These are phyloP conservation scores for Penicillium olsonii DNA, from an alignment of 2,329 filamentous ascomycete species.

Conservation along the genomic window DNA sequence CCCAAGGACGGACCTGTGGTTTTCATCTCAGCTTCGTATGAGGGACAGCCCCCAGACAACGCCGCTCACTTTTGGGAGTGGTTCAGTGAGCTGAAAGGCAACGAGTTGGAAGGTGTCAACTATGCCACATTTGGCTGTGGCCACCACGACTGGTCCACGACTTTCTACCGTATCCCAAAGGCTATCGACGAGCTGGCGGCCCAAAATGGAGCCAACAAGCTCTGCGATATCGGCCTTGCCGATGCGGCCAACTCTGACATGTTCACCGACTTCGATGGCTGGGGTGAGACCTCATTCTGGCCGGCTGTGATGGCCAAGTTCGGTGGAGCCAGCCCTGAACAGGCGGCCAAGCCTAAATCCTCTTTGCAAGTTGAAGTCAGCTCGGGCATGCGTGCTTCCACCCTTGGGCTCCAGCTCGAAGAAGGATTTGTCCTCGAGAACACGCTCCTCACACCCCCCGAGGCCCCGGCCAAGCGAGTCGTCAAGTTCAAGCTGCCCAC, in stretches of 20 bases:
- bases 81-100: conserved; percentile 57
- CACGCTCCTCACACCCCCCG: conserved; percentile 53
- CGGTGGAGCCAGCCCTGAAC: conserved; percentile 23
- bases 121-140: conserved; percentile 74
- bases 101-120: conserved; percentile 57
- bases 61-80: conserved; percentile 68
- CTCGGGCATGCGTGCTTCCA: conserved; percentile 55
- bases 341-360: conserved; percentile 36
- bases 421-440: conserved; percentile 61
- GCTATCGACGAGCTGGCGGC: conserved; percentile 59
- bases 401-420: conserved; percentile 64
- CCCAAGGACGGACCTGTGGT: conserved; percentile 63
- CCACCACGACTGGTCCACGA: conserved; percentile 54
- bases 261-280: conserved; percentile 68
- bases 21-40: conserved; percentile 71
- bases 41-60: conserved; percentile 73
- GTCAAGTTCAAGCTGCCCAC: conserved; percentile 69
- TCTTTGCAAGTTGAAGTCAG: conserved; percentile 52
- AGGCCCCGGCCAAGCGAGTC: conserved; percentile 61
- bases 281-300: conserved; percentile 64
- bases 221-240: conserved; percentile 56
- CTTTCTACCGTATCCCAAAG: conserved; percentile 68
- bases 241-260: conserved; percentile 66
- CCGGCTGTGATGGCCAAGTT: conserved; percentile 48
- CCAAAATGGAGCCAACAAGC: conserved; percentile 51